A percentile compares a stretch with the other conserved stretches of the same genome.
These are phyloP conservation scores for Colletotrichum incanum DNA, from an alignment of 2,329 filamentous ascomycete species.

Conservation along the genomic window DNA sequence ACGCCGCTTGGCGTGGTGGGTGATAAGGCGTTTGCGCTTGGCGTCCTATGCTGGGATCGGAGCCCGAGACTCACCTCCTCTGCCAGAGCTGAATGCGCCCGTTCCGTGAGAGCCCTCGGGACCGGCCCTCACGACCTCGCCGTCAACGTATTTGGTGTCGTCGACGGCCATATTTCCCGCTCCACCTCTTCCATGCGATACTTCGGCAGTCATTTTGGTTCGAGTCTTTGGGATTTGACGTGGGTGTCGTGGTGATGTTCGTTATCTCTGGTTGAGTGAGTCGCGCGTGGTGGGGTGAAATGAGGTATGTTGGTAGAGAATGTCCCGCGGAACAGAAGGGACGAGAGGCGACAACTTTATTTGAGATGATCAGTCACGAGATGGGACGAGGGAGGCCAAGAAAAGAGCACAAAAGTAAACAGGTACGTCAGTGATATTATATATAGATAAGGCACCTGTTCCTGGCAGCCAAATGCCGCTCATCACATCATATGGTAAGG, in stretches of 20 bases:
- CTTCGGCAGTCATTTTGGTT: slow-evolving; percentile 60
- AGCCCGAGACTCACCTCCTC: slow-evolving; percentile 66
- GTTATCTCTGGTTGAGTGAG: slow-evolving; percentile 2
- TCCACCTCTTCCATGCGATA: slow-evolving; percentile 74
- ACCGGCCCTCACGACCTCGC: slow-evolving; percentile 72
- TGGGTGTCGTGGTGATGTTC: neutral
- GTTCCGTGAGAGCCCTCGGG: slow-evolving; percentile 70
- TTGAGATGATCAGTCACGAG: slow-evolving; percentile 11
- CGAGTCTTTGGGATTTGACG: neutral
- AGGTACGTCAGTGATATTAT: slow-evolving; percentile 39
- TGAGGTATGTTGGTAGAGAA: neutral
- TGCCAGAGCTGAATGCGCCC: slow-evolving; percentile 72
- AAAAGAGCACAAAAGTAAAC: slow-evolving; percentile 3
- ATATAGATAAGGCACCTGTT: slow-evolving; percentile 40
- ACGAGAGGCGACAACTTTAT: slow-evolving; percentile 20
- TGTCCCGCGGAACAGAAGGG: neutral
- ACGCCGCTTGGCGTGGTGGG: slow-evolving; percentile 12
- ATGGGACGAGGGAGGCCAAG: neutral
- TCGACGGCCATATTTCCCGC: slow-evolving; percentile 74
- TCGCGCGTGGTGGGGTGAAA: slow-evolving; percentile 2
- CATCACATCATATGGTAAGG: slow-evolving; percentile 40
- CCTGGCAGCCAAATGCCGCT: slow-evolving; percentile 21
- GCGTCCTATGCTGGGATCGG: neutral
- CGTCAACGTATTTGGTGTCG: slow-evolving; percentile 73
- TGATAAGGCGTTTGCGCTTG: slow-evolving; percentile 15